Conservation (phyloP, 23 red algal genomes). For the Gracilariopsis chorda region DNA sequence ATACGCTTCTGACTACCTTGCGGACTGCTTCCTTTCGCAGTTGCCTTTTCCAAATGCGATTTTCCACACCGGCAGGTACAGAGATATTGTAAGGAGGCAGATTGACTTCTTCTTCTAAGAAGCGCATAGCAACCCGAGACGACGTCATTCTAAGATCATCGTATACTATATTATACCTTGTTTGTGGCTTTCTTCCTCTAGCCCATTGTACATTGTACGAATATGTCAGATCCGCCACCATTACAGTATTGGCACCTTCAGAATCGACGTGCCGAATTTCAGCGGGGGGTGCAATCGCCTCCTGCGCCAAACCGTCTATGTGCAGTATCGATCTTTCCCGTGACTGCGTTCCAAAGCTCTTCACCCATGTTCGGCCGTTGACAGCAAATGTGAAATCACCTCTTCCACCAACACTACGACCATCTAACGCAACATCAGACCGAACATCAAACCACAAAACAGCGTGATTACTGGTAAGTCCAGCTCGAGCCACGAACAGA, state of each 20-base stretch:
- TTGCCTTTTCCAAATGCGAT: background rate
- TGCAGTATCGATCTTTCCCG: background rate
- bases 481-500: conserved; percentile 29
- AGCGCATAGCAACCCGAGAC: background rate
- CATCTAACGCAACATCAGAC: background rate
- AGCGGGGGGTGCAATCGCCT: background rate
- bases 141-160: background rate
- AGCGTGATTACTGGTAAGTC: background rate
- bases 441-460: conserved; percentile 41
- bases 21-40: background rate
- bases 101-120: background rate
- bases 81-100: background rate
- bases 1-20: background rate
- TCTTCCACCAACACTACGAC: background rate
- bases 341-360: background rate
- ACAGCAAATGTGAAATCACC: background rate
- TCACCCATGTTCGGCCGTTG: background rate
- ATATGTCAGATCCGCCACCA: conserved; percentile 9
- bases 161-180: background rate
- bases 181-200: background rate
- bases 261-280: background rate
- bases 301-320: conserved; percentile 18
- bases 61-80: background rate
- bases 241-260: background rate
- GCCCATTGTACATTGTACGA: conserved; percentile 22